phyloP scores from a whole-genome alignment of 768 basidiomycete species.

The Wakefieldia striispora region DNA sequence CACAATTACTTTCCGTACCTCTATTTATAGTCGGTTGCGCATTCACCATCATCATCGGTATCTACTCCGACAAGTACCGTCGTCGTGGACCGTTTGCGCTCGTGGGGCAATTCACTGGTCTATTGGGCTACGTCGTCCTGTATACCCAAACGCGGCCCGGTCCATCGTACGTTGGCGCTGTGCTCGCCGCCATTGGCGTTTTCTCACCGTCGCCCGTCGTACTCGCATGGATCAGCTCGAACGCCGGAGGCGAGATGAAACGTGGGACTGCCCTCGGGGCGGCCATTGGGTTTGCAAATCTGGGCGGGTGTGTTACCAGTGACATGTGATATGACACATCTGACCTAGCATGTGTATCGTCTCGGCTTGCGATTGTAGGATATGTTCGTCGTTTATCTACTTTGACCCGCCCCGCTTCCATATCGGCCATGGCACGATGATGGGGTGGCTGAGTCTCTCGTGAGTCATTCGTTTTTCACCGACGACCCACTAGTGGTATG shows the following conservation, averaged over 20 bases:
- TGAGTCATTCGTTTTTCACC: background rate
- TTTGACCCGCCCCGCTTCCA: constrained; percentile 31
- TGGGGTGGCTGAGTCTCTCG: constrained; percentile 25
- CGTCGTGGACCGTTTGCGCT: constrained; percentile 46
- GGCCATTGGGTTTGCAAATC: constrained; percentile 48
- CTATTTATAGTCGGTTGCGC: constrained; percentile 44
- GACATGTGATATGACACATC: too few relatives aligned
- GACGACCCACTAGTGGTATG: too few relatives aligned
- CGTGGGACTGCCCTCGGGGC: constrained; percentile 46
- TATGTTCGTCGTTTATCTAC: constrained; percentile 37
- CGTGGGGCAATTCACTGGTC: constrained; percentile 34
- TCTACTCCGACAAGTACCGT: constrained; percentile 39
- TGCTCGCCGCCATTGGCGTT: constrained; percentile 47
- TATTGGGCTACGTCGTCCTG: constrained; percentile 47
- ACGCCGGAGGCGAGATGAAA: constrained; percentile 50
- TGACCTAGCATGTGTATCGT: constrained; percentile 14
- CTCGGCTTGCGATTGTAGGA: constrained; percentile 10
- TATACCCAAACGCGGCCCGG: constrained; percentile 24
- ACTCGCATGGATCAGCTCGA: constrained; percentile 50
- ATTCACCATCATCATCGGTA: constrained; percentile 39
- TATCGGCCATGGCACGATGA: constrained; percentile 29
- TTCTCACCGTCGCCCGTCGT: constrained; percentile 42
- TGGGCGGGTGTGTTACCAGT: constrained; percentile 38
- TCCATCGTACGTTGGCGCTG: constrained; percentile 40
- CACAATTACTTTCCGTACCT: constrained; percentile 43